Base-by-base conservation (phyloP, 1,139 yeast genomes). In the Hansenula sp. region DNA sequence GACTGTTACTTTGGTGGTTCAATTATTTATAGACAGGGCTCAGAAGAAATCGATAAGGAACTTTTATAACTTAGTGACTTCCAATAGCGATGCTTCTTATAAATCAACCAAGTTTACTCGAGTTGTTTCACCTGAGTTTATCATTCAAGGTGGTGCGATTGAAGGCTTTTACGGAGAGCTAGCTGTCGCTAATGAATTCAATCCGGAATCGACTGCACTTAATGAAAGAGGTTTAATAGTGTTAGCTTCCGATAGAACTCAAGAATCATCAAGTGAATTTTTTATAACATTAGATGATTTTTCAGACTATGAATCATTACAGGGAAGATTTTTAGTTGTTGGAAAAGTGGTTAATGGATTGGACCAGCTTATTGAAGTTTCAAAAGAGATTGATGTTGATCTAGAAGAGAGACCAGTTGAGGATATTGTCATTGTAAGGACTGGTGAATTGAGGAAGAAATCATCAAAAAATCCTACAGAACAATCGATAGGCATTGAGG, bases 101-200 rank as follows among this genome's bases (percentile, higher is more conserved):
- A 24, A n/a, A 12, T 8, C 8, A 2, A 34, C 41, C 17, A 16
- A 13, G 6, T 11, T 38, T 9, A n/a, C 25, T 5, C 29, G 41
- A 21, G 13, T 38, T 1, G 13, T 38, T 14, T 29, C 41, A 1
- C 41, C 41, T n/a, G 41, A 38, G 12, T 38, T 38, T 14, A 18
- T 38, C 1, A 21, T 38, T 3, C 41, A 38, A 38, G 41, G 41
- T 20, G 41, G 41, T 19, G 18, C 14, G 5, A 30, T 30, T 14
- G 20, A 11, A 3, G 19, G 8, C 4, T 25, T 11, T 8, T 17
- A 29, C 2, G 29, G 16, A 6, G 14, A 27, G 2, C 12, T 38
- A 22, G 6, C 25, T 3, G 29, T 13, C 6, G 17, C 12, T 4
- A 20, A 30, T 7, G 38, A 36, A n/a, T 26, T 36, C 3, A 9